Conservation (phyloP, 495 filamentous ascomycete species). For the Talaromyces stipitatus region DNA sequence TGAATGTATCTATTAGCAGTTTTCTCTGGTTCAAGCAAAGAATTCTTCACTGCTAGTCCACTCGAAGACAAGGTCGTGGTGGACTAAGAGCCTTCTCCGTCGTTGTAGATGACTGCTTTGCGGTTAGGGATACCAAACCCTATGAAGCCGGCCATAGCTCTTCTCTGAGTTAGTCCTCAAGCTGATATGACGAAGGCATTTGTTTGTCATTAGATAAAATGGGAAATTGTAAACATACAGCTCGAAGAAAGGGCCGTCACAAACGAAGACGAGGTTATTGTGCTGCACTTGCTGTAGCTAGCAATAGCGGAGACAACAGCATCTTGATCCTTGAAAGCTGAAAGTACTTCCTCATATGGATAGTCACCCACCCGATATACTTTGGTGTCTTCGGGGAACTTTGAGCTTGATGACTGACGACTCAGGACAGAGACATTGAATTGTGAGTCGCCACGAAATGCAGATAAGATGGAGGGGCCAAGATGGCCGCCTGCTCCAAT, state of each 20-base stretch:
- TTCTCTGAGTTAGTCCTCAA: background rate
- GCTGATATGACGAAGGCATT: background rate
- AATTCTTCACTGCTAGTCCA: background rate
- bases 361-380: background rate
- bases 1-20: background rate
- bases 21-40: background rate
- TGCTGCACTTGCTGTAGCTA: conserved; percentile 11
- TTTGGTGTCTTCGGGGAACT: background rate
- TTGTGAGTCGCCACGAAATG: background rate
- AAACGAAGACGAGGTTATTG: conserved; percentile 17
- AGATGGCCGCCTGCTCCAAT: background rate
- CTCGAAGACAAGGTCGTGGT: background rate
- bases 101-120: background rate
- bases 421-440: background rate
- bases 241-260: background rate
- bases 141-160: background rate
- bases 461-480: background rate
- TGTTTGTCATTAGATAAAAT: background rate
- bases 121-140: background rate
- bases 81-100: background rate
- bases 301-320: conserved; percentile 30
- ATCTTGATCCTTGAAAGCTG: conserved; percentile 24
- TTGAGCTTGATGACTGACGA: background rate
- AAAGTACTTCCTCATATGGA: background rate
- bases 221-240: too few relatives aligned